Conservation (phyloP, 2,329 filamentous ascomycete genomes). For the Blastomyces silverae region DNA sequence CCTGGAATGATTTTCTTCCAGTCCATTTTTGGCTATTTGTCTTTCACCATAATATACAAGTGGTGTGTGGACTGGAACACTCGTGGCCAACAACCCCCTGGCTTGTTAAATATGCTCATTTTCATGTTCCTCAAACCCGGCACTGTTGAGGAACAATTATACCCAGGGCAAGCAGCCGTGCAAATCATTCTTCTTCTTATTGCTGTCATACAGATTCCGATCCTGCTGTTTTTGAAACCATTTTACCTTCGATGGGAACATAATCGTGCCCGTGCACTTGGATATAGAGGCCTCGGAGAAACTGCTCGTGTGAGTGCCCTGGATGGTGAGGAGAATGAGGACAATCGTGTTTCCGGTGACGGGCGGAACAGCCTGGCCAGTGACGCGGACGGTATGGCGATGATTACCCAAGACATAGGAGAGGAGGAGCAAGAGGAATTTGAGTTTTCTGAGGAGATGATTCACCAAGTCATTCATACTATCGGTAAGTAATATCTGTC, state of each 20-base stretch:
- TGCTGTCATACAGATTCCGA: slow-evolving; percentile 77
- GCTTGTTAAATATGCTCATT: slow-evolving; percentile 96
- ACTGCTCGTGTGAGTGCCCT: slow-evolving; percentile 79
- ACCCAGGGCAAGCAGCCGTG: slow-evolving; percentile 65
- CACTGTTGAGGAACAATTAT: slow-evolving; percentile 61
- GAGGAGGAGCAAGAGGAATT: slow-evolving; percentile 90
- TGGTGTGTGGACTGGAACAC: slow-evolving; percentile 85
- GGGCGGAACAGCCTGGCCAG: slow-evolving; percentile 60
- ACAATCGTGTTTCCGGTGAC: slow-evolving; percentile 51
- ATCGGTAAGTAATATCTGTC: slow-evolving; percentile 62
- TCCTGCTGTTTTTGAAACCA: slow-evolving; percentile 90
- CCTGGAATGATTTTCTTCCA: slow-evolving; percentile 99
- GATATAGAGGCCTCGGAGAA: slow-evolving; percentile 91
- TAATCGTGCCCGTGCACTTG: slow-evolving; percentile 76
- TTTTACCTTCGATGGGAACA: slow-evolving; percentile 92
- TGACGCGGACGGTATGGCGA: slow-evolving; percentile 73
- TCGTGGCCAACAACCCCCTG: slow-evolving; percentile 63
- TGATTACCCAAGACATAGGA: slow-evolving; percentile 78
- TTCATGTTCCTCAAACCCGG: slow-evolving; percentile 98
- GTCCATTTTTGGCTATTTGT: slow-evolving; percentile 93
- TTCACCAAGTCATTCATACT: slow-evolving; percentile 97
- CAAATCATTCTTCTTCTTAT: slow-evolving; percentile 74
- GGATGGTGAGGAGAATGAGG: slow-evolving; percentile 75
- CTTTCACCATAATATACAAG: slow-evolving; percentile 92
- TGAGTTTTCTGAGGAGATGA: slow-evolving; percentile 95